Base-by-base conservation (phyloP, 306 rosid species). In the Lathyrus oleraceus region DNA sequence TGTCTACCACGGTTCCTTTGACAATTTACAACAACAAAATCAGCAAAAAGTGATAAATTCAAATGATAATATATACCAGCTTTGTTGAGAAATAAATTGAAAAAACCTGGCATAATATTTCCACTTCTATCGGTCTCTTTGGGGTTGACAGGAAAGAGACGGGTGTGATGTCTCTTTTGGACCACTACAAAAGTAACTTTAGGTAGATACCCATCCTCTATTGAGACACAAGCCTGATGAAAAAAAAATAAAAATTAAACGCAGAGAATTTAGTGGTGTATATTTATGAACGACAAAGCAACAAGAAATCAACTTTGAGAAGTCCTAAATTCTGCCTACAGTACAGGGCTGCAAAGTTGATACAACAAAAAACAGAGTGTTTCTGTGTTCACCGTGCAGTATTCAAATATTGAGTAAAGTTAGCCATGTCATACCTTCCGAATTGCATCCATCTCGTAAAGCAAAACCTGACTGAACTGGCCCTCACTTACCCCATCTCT, bases 401-500 rank as follows among this genome's bases (percentile, higher is more conserved):
- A 8, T 17, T 21, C 35, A 66, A 57, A 10, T 4, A 25, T 14
- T 8, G 20, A 49, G 25, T 20, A 28, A 1, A 10, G 14, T 69
- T 5, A 52, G 5, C 5, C 2, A 8, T 4, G 13, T 1, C 67
- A 65, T 80, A 90, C 98, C 96, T 78, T 83, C 30, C 99, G 61
- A 21, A 94, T 88, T 0, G 99, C 99, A 12, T 87, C 95, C 81
- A 94, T 63, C 74, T 94, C 99, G 48, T 86, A 61, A 1, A 94
- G 87, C 60, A 91, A 44, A 64, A 94, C 99, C 70, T 94, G 92
- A 35, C 72, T 83, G 1, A 87, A 91, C 28, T 94, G 99, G 0
- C 99, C 95, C 28, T 89, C 99, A 38, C 99, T 86, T 0, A 94
- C 97, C 0, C 99, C 99, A 78, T 94, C 95, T 47, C 99, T 94